Percentiles rank a stretch among this genome's conserved stretches.
Conservation (phyloP, 192 early-diverging fungal species). For the Coemansia sp. region DNA sequence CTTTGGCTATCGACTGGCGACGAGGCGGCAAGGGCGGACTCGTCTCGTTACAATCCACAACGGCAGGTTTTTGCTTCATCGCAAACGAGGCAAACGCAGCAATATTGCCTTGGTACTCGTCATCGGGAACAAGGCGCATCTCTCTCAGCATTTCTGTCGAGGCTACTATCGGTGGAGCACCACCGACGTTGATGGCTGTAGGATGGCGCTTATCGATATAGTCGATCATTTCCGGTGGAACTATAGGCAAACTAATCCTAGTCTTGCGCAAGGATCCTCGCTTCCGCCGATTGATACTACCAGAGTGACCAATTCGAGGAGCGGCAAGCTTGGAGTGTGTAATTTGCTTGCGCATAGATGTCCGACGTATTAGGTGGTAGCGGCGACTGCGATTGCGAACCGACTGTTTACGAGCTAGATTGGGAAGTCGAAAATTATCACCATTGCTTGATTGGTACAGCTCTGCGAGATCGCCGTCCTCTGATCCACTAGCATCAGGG, state of each 20-base stretch:
- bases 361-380: slow-evolving; percentile 26
- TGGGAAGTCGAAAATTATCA: slow-evolving; percentile 43
- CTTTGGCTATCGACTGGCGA: not conserved
- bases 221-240: slow-evolving; percentile 52
- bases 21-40: not conserved
- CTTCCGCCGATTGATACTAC: not conserved
- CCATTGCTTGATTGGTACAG: slow-evolving; percentile 32
- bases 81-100: slow-evolving; percentile 29
- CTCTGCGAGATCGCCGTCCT: slow-evolving; percentile 23
- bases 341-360: slow-evolving; percentile 14
- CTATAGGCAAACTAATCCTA: slow-evolving; percentile 47
- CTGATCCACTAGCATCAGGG: slow-evolving; percentile 18
- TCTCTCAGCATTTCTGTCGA: slow-evolving; percentile 36
- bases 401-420: slow-evolving; percentile 36
- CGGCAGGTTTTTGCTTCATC: slow-evolving; percentile 1
- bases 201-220: slow-evolving; percentile 52
- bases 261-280: slow-evolving; percentile 14
- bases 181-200: slow-evolving; percentile 32
- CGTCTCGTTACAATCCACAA: not conserved
- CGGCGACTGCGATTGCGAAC: slow-evolving; percentile 12
- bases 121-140: slow-evolving; percentile 21
- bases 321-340: not conserved
- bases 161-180: slow-evolving; percentile 24
- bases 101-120: slow-evolving; percentile 32
- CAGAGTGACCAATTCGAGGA: not conserved